These are phyloP conservation scores for Nidularia pulvinata DNA, from an alignment of 768 basidiomycete species.

Conservation along the genomic window DNA sequence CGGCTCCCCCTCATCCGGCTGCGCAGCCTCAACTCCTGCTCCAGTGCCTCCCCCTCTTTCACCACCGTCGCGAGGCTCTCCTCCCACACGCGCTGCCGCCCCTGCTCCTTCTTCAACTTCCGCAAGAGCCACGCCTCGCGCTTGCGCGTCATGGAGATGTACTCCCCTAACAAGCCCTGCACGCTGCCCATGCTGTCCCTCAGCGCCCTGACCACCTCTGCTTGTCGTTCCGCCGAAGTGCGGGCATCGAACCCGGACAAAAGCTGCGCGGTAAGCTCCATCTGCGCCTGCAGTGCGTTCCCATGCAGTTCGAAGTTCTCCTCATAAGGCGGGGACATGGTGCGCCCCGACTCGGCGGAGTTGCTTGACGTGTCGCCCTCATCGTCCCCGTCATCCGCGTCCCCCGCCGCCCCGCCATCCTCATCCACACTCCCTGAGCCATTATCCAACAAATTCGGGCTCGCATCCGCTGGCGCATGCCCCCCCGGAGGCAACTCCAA, in stretches of 20 bases:
- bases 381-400: slow-evolving; percentile 35
- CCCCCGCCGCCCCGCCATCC: slow-evolving; percentile 22
- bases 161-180: slow-evolving; percentile 62
- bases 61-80: slow-evolving; percentile 88
- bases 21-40: slow-evolving; percentile 70
- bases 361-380: slow-evolving; percentile 32
- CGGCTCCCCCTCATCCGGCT: slow-evolving; percentile 60
- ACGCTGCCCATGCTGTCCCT: slow-evolving; percentile 59
- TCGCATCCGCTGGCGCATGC: slow-evolving; percentile 15
- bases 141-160: slow-evolving; percentile 66
- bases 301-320: slow-evolving; percentile 63
- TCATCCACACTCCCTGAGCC: slow-evolving; percentile 18
- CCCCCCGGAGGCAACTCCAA: neutral
- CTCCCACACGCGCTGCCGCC: slow-evolving; percentile 80
- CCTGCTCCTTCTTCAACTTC: slow-evolving; percentile 63
- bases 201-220: slow-evolving; percentile 48
- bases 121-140: slow-evolving; percentile 82
- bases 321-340: slow-evolving; percentile 52
- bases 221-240: slow-evolving; percentile 12
- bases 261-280: slow-evolving; percentile 75
- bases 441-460: slow-evolving; percentile 13
- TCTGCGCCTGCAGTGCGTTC: slow-evolving; percentile 70
- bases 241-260: slow-evolving; percentile 43
- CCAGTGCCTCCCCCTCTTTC: slow-evolving; percentile 80
- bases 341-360: slow-evolving; percentile 33